A percentile compares a stretch with the other conserved stretches of the same genome.
Conservation (phyloP, 352 stramenopile species). For the Pythium apleroticum region DNA sequence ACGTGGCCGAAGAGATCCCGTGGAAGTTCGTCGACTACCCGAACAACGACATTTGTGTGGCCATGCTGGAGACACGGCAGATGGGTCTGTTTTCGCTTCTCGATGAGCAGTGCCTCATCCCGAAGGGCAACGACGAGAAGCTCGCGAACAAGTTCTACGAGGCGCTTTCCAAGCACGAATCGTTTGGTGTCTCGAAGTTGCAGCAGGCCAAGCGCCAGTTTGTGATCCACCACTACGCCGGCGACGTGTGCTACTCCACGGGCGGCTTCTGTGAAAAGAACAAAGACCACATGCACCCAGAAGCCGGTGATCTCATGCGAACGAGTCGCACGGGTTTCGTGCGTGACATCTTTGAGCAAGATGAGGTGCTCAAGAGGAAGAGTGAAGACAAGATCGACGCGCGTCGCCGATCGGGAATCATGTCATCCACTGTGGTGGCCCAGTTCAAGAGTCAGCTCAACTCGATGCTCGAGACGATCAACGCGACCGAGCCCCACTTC, state of each 20-base stretch:
- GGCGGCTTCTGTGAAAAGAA: conserved; percentile 89
- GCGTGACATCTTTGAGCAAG: conserved; percentile 63
- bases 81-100: conserved; percentile 82
- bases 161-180: conserved; percentile 52
- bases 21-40: conserved; percentile 89
- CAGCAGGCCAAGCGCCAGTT: conserved; percentile 83
- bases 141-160: conserved; percentile 86
- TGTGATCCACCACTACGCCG: conserved; percentile 87
- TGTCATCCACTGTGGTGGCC: conserved; percentile 82
- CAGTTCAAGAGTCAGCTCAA: conserved; percentile 95
- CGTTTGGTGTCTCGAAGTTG: conserved; percentile 70
- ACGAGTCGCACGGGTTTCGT: conserved; percentile 70
- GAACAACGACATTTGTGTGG: conserved; percentile 83
- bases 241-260: conserved; percentile 79
- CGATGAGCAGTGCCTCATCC: conserved; percentile 86
- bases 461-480: conserved; percentile 92
- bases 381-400: conserved; percentile 34
- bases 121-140: conserved; percentile 79
- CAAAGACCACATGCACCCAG: conserved; percentile 87
- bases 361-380: conserved; percentile 28
- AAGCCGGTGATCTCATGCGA: conserved; percentile 70
- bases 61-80: conserved; percentile 69
- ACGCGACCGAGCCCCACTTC: conserved; percentile 93
- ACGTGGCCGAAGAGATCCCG: conserved; percentile 83
- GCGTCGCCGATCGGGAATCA: conserved; percentile 67